These are phyloP conservation scores for Ganoderma lucidum DNA, from an alignment of 1,284 basidiomycete genomes.

Conservation along the genomic window DNA sequence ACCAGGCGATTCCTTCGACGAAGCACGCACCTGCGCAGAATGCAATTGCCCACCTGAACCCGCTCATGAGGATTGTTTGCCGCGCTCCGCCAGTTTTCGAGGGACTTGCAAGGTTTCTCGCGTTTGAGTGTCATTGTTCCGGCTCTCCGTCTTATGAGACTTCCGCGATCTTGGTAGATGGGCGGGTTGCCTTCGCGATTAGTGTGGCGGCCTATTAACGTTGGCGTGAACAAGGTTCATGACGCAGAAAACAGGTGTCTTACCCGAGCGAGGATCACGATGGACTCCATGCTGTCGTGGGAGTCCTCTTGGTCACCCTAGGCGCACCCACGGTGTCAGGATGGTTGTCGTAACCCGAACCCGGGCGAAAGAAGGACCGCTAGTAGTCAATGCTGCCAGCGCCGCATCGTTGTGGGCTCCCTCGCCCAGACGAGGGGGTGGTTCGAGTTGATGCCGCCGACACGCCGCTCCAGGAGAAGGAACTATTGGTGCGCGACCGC, in stretches of 20 bases:
- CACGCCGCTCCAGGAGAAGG: conserved; percentile 38
- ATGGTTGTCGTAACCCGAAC: conserved; percentile 24
- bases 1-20: conserved; percentile 17
- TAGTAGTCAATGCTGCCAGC: conserved; percentile 48
- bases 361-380: conserved; percentile 44
- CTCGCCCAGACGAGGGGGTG: conserved; percentile 38
- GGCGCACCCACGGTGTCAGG: conserved; percentile 9
- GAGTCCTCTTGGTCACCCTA: conserved; percentile 42
- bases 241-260: conserved; percentile 11
- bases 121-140: conserved; percentile 19
- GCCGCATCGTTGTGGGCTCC: conserved; percentile 48
- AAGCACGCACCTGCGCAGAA: conserved; percentile 40
- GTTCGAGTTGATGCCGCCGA: conserved; percentile 40
- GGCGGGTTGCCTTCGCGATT: conserved; percentile 33
- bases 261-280: conserved; percentile 44
- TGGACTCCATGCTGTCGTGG: conserved; percentile 38
- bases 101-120: conserved; percentile 36
- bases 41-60: conserved; percentile 42
- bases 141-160: conserved; percentile 32
- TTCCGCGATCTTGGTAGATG: conserved; percentile 20
- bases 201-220: conserved; percentile 34
- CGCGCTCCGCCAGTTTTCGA: conserved; percentile 40
- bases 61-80: conserved; percentile 35
- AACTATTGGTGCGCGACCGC: conserved; percentile 41
- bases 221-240: conserved; percentile 1